Evolutionary conservation across 345 rosid genomes (phyloP).

Genomic region (Gossypium turneri): DNA sequence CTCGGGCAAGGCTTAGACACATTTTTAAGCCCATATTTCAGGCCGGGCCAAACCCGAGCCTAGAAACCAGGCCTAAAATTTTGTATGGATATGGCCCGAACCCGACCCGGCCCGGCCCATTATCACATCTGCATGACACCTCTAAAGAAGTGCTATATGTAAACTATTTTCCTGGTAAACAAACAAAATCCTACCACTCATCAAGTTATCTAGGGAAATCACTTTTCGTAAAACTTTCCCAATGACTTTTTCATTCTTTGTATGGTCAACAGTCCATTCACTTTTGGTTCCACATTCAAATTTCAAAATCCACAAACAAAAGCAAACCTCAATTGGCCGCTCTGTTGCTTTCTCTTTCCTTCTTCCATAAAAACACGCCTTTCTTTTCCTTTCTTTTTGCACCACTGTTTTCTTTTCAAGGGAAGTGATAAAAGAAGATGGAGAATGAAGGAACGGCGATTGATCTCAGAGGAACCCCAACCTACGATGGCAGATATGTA

Average conservation of each 20-base stretch:
- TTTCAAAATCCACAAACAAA: constrained; percentile 16
- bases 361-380: neutral
- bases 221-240: neutral
- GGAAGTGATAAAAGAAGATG: constrained; percentile 23
- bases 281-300: constrained; percentile 22
- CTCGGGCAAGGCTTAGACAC: no score
- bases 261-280: neutral
- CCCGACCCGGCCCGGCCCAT: no score
- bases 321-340: constrained; percentile 12
- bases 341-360: constrained; percentile 16
- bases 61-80: no score
- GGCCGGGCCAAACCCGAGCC: no score
- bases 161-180: neutral
- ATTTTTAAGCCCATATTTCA: no score
- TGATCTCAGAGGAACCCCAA: constrained; percentile 22
- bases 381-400: neutral
- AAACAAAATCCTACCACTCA: neutral
- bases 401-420: neutral
- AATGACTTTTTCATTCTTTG: neutral
- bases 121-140: no score
- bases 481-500: constrained; percentile 48
- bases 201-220: neutral
- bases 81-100: no score
- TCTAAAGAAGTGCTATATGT: no score
- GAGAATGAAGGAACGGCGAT: constrained; percentile 32